Conservation (phyloP, 2,329 filamentous ascomycete genomes). For the Hymenoscyphus infarciens region DNA sequence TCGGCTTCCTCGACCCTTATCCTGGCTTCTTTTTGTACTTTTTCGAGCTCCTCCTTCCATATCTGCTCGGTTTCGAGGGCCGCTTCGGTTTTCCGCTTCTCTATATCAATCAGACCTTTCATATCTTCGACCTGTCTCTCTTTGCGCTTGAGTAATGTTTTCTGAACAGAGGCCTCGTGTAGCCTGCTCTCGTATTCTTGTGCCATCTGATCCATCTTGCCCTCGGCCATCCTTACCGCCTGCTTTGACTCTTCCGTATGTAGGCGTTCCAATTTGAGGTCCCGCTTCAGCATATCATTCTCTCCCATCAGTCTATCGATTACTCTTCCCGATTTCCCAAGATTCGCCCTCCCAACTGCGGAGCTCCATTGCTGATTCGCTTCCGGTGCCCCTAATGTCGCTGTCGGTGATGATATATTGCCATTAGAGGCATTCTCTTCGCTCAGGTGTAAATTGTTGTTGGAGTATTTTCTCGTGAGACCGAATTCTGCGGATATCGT, state of each 20-base stretch:
- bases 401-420: background rate
- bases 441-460: slow-evolving; percentile 20
- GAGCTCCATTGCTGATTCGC: slow-evolving; percentile 52
- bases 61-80: slow-evolving; percentile 57
- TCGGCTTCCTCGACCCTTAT: slow-evolving; percentile 64
- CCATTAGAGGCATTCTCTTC: slow-evolving; percentile 17
- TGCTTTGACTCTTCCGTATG: slow-evolving; percentile 69
- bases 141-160: slow-evolving; percentile 65
- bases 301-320: slow-evolving; percentile 80
- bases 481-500: slow-evolving; percentile 35
- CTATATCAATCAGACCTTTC: slow-evolving; percentile 59
- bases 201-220: slow-evolving; percentile 66
- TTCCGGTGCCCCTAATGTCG: slow-evolving; percentile 2
- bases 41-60: slow-evolving; percentile 64
- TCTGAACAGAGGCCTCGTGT: slow-evolving; percentile 68
- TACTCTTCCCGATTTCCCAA: slow-evolving; percentile 72
- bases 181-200: slow-evolving; percentile 67
- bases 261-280: slow-evolving; percentile 63
- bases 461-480: slow-evolving; percentile 23
- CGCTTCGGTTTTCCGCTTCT: slow-evolving; percentile 57
- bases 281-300: slow-evolving; percentile 72
- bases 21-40: slow-evolving; percentile 55
- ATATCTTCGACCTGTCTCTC: slow-evolving; percentile 71
- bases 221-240: slow-evolving; percentile 62
- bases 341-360: slow-evolving; percentile 64